A percentile compares a stretch with the other conserved stretches of the same genome.
phyloP scores from a whole-genome alignment of 768 basidiomycete genomes.

The Calocybe indica region DNA sequence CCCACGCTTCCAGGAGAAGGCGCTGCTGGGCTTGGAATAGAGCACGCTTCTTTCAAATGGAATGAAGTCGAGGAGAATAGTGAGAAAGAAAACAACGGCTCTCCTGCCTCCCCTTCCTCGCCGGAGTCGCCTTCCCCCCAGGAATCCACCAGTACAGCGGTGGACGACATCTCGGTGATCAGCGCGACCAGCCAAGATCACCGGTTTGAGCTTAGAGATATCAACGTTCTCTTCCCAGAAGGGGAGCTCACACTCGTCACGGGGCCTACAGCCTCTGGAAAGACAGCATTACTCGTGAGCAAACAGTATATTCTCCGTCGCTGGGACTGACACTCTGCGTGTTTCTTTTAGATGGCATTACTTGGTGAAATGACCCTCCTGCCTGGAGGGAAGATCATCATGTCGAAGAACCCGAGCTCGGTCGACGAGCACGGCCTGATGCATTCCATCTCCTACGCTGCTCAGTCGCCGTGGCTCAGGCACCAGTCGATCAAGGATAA shows the following conservation, averaged over 20 bases:
- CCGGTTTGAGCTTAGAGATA: constrained; percentile 62
- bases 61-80: constrained; percentile 38
- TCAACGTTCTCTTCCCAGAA: constrained; percentile 66
- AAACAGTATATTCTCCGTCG: background rate
- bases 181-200: constrained; percentile 27
- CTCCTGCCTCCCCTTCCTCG: background rate
- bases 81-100: constrained; percentile 1
- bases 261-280: constrained; percentile 79
- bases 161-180: constrained; percentile 14
- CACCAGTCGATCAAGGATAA: constrained; percentile 77
- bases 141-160: constrained; percentile 13
- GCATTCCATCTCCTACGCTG: constrained; percentile 65
- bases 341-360: constrained; percentile 48
- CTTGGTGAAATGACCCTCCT: constrained; percentile 66
- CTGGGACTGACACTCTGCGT: background rate
- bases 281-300: constrained; percentile 69
- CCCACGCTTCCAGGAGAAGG: constrained; percentile 4
- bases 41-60: constrained; percentile 58
- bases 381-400: constrained; percentile 45
- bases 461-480: constrained; percentile 66
- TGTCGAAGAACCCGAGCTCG: constrained; percentile 57
- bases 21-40: constrained; percentile 43
- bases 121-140: constrained; percentile 4
- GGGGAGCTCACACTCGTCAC: constrained; percentile 67
- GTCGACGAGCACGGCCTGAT: constrained; percentile 57